Evolutionary conservation across 257 asterid genomes (phyloP).

Genomic region (Solanum pimpinellifolium): DNA sequence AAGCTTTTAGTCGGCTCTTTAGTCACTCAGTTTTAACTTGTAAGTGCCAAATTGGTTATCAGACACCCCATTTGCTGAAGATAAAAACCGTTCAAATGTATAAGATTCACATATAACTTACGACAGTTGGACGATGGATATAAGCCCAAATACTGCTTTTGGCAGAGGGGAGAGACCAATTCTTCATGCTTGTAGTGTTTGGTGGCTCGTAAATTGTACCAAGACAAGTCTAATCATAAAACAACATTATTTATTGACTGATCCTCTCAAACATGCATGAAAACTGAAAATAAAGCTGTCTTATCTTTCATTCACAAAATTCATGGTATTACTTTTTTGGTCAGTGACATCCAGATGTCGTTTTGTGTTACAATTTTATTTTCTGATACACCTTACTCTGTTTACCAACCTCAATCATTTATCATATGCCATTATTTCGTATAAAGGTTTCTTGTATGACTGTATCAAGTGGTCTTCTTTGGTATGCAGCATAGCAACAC

Average conservation of each 20-base stretch:
- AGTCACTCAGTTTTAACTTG: not conserved
- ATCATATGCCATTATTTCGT: not conserved
- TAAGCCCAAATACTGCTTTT: not conserved
- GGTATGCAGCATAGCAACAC: slow-evolving; percentile 41
- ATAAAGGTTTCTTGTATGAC: not conserved
- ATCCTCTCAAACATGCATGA: not conserved
- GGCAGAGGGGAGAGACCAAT: not conserved
- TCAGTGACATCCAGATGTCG: not conserved
- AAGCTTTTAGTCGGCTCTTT: not conserved
- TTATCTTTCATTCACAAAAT: not conserved
- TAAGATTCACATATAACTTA: not conserved
- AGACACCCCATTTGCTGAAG: not conserved
- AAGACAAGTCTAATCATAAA: not conserved
- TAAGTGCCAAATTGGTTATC: not conserved
- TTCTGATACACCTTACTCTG: not conserved
- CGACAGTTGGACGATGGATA: not conserved
- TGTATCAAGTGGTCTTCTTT: not conserved
- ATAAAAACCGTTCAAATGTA: not conserved
- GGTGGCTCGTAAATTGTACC: not conserved
- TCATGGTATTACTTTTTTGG: not conserved
- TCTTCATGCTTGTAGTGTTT: not conserved
- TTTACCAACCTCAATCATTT: not conserved
- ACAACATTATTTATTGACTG: not conserved
- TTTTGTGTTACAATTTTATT: not conserved
- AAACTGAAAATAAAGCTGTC: not conserved